A percentile compares a stretch with the other conserved stretches of the same genome.
These are phyloP conservation scores for Botryococcus braunii DNA, from an alignment of 163 green algal species.

Conservation along the genomic window DNA sequence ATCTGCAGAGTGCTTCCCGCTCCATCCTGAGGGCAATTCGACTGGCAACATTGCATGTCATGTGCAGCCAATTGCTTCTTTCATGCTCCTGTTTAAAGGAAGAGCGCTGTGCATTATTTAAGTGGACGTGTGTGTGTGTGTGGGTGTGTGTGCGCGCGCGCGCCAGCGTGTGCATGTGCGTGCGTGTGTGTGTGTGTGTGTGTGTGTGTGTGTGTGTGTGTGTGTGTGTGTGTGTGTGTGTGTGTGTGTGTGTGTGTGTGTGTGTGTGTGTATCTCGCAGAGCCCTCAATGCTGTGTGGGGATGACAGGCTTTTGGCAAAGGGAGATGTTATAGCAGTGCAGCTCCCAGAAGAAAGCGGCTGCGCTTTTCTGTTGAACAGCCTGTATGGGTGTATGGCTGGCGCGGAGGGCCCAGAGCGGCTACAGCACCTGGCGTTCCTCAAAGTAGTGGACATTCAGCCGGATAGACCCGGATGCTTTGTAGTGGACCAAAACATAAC, in stretches of 20 bases:
- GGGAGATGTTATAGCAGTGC: constrained; percentile 11
- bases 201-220: no score
- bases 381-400: background rate
- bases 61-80: no score
- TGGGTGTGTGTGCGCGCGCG: background rate
- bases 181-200: background rate
- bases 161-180: background rate
- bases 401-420: background rate
- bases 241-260: background rate
- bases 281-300: background rate
- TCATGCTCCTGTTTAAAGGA: no score
- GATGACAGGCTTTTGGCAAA: constrained; percentile 13
- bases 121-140: background rate
- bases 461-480: constrained; percentile 3
- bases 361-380: background rate
- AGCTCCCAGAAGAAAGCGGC: background rate
- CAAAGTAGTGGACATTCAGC: constrained; percentile 15
- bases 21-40: no score
- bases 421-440: constrained; percentile 28
- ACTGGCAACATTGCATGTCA: no score
- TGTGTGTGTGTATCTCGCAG: background rate
- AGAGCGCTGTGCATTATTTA: no score
- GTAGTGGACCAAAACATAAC: constrained; percentile 23
- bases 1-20: no score
- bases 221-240: background rate